Conservation (phyloP, 257 asterid species). For the Capsicum chinense region DNA sequence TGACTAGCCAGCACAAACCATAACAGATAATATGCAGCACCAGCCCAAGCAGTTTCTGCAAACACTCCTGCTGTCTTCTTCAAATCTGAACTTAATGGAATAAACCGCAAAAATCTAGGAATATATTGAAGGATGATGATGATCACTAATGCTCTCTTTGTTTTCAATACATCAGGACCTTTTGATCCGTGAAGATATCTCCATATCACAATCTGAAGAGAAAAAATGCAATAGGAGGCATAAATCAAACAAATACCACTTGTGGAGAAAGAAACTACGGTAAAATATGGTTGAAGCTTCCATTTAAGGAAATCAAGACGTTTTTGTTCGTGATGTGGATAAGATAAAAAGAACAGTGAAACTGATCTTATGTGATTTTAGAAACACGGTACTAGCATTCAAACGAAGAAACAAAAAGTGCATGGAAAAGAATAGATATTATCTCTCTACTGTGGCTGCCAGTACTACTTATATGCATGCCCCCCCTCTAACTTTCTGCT, state of each 20-base stretch:
- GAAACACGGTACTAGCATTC: slow-evolving; percentile 1
- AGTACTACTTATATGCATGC: slow-evolving; percentile 25
- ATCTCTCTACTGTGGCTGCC: not conserved
- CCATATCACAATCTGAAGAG: slow-evolving; percentile 80
- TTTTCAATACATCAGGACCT: slow-evolving; percentile 76
- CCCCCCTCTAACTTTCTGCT: not conserved
- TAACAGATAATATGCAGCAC: slow-evolving; percentile 89
- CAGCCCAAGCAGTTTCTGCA: slow-evolving; percentile 99
- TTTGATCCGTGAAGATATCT: slow-evolving; percentile 66
- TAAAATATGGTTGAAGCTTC: slow-evolving; percentile 5
- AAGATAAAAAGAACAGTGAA: not conserved
- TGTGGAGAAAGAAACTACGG: slow-evolving; percentile 1
- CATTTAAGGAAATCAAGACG: slow-evolving; percentile 16
- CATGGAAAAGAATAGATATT: slow-evolving; percentile 13
- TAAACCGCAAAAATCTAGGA: slow-evolving; percentile 73
- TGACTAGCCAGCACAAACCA: slow-evolving; percentile 97
- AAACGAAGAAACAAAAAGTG: not conserved
- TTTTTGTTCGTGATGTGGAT: not conserved
- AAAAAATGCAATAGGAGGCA: slow-evolving; percentile 30
- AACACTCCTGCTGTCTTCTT: slow-evolving; percentile 93
- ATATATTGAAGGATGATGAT: slow-evolving; percentile 79
- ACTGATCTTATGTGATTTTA: not conserved
- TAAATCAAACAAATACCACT: slow-evolving; percentile 10
- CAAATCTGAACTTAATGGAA: slow-evolving; percentile 85
- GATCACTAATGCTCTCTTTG: slow-evolving; percentile 70